A percentile compares a stretch with the other conserved stretches of the same genome.
These are phyloP conservation scores for Cyclostephanos invisitatus DNA, from an alignment of 108 stramenopile species.

Conservation along the genomic window DNA sequence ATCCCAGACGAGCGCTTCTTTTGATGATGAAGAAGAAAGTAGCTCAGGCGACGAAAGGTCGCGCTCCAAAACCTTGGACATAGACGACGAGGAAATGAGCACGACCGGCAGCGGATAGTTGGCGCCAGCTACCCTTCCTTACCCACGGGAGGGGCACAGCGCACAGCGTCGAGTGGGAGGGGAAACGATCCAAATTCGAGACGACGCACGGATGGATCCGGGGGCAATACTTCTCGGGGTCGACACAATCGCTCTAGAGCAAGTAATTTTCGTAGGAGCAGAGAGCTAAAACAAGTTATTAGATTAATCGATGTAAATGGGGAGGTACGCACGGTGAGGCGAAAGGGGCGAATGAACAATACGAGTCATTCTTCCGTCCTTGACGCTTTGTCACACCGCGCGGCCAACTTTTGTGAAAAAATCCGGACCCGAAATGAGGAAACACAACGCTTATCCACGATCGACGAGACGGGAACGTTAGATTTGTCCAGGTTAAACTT, in stretches of 20 bases:
- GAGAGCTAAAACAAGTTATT: not conserved
- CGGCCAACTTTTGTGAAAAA: not conserved
- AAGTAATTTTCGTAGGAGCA: not conserved
- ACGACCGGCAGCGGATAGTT: conserved; percentile 6
- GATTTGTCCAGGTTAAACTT: not conserved
- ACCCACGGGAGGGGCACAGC: conserved; percentile 5
- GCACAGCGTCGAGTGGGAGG: not conserved
- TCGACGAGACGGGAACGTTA: conserved; percentile 1
- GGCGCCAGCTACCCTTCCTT: conserved; percentile 2
- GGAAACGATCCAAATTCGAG: not conserved
- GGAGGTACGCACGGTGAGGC: not conserved
- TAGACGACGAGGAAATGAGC: no score
- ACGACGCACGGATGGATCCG: not conserved
- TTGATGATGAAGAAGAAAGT: not conserved
- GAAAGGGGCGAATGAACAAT: not conserved
- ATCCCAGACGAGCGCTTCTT: not conserved
- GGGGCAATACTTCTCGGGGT: not conserved
- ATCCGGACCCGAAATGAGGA: not conserved
- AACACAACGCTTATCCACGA: not conserved
- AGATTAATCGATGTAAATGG: not conserved
- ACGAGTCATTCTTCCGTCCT: not conserved
- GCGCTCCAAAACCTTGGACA: not conserved
- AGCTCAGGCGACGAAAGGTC: not conserved
- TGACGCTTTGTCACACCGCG: not conserved
- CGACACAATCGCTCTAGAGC: not conserved